A percentile compares a stretch with the other conserved stretches of the same genome.
These are phyloP conservation scores for Cutaneotrichosporon daszewskae DNA, from an alignment of 1,284 basidiomycete species.

Conservation along the genomic window DNA sequence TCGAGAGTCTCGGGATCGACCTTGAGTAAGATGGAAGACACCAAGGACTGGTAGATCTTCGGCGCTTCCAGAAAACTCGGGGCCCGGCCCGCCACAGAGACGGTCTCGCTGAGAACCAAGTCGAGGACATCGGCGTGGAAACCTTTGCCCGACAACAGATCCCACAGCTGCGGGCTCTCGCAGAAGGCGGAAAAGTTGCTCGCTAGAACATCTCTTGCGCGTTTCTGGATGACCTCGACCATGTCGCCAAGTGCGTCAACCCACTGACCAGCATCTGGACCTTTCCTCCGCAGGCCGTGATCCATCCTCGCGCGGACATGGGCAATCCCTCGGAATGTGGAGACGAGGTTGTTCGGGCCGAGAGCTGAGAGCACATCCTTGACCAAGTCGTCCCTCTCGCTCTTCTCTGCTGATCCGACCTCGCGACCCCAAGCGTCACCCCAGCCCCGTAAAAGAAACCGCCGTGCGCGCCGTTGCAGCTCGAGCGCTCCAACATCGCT, in stretches of 20 bases:
- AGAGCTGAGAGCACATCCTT: constrained; percentile 65
- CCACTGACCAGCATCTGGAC: constrained; percentile 58
- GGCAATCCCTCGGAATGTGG: constrained; percentile 48
- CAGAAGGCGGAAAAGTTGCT: constrained; percentile 59
- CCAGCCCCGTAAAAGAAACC: constrained; percentile 71
- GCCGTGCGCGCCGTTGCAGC: constrained; percentile 64
- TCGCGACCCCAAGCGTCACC: constrained; percentile 83
- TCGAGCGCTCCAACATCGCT: constrained; percentile 68
- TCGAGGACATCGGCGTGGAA: constrained; percentile 65
- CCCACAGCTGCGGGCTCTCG: constrained; percentile 61
- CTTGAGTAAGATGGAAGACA: constrained; percentile 65
- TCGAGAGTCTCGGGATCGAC: constrained; percentile 59
- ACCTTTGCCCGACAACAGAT: constrained; percentile 64
- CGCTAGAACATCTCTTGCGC: constrained; percentile 59
- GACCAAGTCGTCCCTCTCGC: constrained; percentile 62
- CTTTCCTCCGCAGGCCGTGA: constrained; percentile 26
- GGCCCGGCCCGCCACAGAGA: constrained; percentile 51
- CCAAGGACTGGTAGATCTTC: constrained; percentile 65
- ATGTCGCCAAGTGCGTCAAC: constrained; percentile 61
- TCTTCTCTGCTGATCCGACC: constrained; percentile 63
- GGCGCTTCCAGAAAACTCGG: constrained; percentile 59
- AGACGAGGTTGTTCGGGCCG: constrained; percentile 59
- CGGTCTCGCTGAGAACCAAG: constrained; percentile 61
- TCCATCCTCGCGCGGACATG: constrained; percentile 31
- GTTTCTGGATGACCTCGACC: constrained; percentile 57